Percentiles rank a stretch among this genome's conserved stretches.
phyloP scores from a whole-genome alignment of 192 early-diverging fungal genomes.

The Coemansia pectinata region DNA sequence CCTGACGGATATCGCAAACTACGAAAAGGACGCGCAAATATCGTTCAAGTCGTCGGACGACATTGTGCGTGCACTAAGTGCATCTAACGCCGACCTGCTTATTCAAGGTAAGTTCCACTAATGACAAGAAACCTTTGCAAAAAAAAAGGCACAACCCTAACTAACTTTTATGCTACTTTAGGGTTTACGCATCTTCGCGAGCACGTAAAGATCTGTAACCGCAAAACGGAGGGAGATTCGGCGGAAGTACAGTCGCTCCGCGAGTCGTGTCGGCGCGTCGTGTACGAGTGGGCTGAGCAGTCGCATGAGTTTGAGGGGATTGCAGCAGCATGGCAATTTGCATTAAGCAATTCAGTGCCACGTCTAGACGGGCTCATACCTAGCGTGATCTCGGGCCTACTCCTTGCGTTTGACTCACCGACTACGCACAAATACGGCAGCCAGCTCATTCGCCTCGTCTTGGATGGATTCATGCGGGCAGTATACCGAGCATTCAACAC shows the following conservation, averaged over 20 bases:
- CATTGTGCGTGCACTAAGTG: slow-evolving; percentile 27
- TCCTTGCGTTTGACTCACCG: slow-evolving; percentile 22
- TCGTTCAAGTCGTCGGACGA: slow-evolving; percentile 39
- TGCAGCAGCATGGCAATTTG: slow-evolving; percentile 29
- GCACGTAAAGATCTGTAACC: slow-evolving; percentile 49
- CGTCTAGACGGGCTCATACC: slow-evolving; percentile 42
- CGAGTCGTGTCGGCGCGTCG: slow-evolving; percentile 37
- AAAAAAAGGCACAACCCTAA: neutral
- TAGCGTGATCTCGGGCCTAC: slow-evolving; percentile 18
- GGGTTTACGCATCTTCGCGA: slow-evolving; percentile 50
- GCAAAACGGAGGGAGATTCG: neutral
- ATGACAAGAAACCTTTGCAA: neutral
- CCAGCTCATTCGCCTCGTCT: slow-evolving; percentile 23
- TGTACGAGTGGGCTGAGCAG: slow-evolving; percentile 46
- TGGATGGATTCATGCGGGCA: slow-evolving; percentile 30
- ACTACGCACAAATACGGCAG: slow-evolving; percentile 22
- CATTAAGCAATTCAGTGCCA: slow-evolving; percentile 14
- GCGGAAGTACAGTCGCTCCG: slow-evolving; percentile 17
- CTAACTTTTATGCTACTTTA: slow-evolving; percentile 4
- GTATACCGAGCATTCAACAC: slow-evolving; percentile 36
- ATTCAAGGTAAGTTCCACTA: slow-evolving; percentile 43
- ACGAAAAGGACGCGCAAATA: slow-evolving; percentile 32
- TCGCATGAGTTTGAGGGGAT: slow-evolving; percentile 21
- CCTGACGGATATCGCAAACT: neutral
- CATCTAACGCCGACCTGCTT: slow-evolving; percentile 37